Base-by-base conservation (phyloP, 2,329 filamentous ascomycete species). In the Trichophyton simii region DNA sequence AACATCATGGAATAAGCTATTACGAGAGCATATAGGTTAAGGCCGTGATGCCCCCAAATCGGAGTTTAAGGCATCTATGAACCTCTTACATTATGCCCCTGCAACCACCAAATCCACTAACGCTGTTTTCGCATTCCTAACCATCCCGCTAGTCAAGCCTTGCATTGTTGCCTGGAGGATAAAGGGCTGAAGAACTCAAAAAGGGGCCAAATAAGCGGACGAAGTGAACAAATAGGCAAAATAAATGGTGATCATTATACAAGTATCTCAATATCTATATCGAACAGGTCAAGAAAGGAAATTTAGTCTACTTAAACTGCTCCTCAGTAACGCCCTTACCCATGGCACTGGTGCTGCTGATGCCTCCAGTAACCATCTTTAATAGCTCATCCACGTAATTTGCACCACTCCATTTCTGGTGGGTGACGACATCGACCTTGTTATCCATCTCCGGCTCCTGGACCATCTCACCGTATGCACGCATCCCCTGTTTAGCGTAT, bases 391-490 rank as follows among this genome's bases (percentile, higher is more conserved):
- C 94, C 20, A 92, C 88, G 72, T 97, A 97, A 67, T 88, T 91
- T 22, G 94, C 94, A 58, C 94, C 94, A 69, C 85, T 89, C 94
- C 94, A 99, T 78, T 97, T 99, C 83, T 99, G 94, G 79, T 99
- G 94, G 77, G 89, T 96, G 66, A 99, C 90, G 44, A 99, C 94
- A 72, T 99, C 94, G 64, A 96, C 86, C 64, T 87, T 87, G 63
- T 82, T 81, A 65, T 88, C 89, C 81, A 96, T 96, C 82, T 99
- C 94, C 13, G 94, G 94, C 79, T 97, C 94, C 78, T 99, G 94
- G 63, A 99, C 90, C 66, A 96, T 82, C 80, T 97, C 91, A 72
- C 92, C 92, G 75, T 97, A 99, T 13, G 92, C 94, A 62, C 91
- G 86, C 92, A 99, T 99, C 62, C 92, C 92, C 63, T 87, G 79